Evolutionary conservation across 2,329 filamentous ascomycete species (phyloP).

Genomic region (Paecilomyces niveus): DNA sequence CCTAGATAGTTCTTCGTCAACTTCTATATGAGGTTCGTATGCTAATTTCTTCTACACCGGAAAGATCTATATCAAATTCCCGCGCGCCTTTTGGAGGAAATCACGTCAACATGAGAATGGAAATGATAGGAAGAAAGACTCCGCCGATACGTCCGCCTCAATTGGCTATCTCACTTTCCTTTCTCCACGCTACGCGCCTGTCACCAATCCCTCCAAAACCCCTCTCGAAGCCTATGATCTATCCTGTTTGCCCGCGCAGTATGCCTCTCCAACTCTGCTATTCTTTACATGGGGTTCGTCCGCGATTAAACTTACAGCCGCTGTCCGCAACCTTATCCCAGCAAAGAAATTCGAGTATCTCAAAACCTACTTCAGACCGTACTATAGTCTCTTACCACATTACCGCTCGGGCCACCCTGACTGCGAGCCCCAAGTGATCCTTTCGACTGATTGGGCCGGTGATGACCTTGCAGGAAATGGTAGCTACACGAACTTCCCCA

Average conservation of each 20-base stretch:
- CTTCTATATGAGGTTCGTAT: not conserved
- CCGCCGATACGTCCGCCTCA: not conserved
- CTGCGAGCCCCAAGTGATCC: not conserved
- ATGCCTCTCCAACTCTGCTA: not conserved
- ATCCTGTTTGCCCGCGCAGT: not conserved
- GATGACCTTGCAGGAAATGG: not conserved
- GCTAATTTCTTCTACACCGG: not conserved
- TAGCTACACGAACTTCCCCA: not conserved
- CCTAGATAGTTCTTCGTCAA: not conserved
- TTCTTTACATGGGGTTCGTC: not conserved
- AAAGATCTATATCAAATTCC: not conserved
- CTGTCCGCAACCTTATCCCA: not conserved
- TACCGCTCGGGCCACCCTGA: not conserved
- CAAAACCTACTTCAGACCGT: not conserved
- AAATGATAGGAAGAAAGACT: not conserved
- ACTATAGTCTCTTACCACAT: not conserved
- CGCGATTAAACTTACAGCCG: not conserved
- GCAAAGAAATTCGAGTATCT: not conserved
- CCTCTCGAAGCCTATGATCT: not conserved
- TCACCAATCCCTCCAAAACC: not conserved
- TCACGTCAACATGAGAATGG: not conserved
- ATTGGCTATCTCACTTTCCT: not conserved
- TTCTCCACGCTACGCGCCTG: not conserved
- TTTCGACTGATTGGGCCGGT: not conserved
- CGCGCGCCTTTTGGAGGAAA: not conserved